Evolutionary conservation across 805 yeast genomes (phyloP).

Genomic region (Pichia manshurica): DNA sequence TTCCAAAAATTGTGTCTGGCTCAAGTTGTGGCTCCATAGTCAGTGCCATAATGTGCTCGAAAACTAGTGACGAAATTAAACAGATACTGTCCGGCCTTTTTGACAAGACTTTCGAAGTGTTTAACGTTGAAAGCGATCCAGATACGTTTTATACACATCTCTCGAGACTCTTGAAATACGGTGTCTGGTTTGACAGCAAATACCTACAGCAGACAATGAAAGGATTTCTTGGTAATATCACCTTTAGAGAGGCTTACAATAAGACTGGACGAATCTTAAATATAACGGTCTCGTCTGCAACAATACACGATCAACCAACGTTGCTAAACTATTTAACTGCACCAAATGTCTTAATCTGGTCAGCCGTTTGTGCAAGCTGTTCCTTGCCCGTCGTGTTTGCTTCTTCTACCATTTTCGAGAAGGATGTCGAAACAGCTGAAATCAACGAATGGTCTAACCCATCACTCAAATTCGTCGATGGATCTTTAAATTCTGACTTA

Average conservation of each 20-base stretch:
- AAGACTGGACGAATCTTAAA: constrained; percentile 90
- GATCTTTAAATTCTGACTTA: constrained; percentile 90
- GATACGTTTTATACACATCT: constrained; percentile 48
- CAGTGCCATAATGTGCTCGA: constrained; percentile 82
- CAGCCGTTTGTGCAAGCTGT: constrained; percentile 91
- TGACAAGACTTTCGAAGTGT: constrained; percentile 48
- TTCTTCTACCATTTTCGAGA: constrained; percentile 78
- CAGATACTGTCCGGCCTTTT: constrained; percentile 56
- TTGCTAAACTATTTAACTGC: constrained; percentile 74
- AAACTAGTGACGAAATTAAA: constrained; percentile 63
- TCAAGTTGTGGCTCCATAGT: constrained; percentile 95
- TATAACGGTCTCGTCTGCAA: constrained; percentile 89
- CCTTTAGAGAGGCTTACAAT: constrained; percentile 91
- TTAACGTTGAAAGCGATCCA: constrained; percentile 43
- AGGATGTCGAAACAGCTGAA: constrained; percentile 65
- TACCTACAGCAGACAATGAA: constrained; percentile 70
- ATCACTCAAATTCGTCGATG: constrained; percentile 82
- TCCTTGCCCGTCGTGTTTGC: constrained; percentile 90
- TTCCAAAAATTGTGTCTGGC: constrained; percentile 88
- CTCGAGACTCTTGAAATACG: constrained; percentile 68
- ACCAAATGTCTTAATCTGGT: constrained; percentile 78
- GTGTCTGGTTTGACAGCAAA: constrained; percentile 80
- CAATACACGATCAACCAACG: constrained; percentile 86
- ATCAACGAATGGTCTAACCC: constrained; percentile 78
- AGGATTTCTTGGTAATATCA: constrained; percentile 77